These are phyloP conservation scores for Betula pendula DNA, from an alignment of 306 rosid species.

Conservation along the genomic window DNA sequence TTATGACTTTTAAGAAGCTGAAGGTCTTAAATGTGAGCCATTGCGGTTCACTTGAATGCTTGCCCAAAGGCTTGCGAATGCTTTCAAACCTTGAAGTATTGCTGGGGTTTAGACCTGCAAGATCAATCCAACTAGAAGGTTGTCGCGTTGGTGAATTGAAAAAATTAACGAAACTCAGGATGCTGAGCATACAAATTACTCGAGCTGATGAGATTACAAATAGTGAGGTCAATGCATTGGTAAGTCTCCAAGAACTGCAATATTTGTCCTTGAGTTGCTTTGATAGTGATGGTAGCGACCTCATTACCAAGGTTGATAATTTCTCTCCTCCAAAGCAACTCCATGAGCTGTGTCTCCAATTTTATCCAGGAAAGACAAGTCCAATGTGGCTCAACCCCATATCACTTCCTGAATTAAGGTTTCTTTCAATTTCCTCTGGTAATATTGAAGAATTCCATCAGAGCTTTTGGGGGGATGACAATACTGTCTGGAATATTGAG, in stretches of 20 bases:
- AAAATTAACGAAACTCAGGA: conserved; percentile 28
- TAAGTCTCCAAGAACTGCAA: conserved; percentile 36
- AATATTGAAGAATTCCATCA: conserved; percentile 18
- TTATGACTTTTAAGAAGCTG: conserved; percentile 35
- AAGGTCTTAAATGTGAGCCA: conserved; percentile 22
- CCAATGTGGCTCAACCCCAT: conserved; percentile 38
- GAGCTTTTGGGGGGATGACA: conserved; percentile 26
- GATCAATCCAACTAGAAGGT: conserved; percentile 28
- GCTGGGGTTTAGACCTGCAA: conserved; percentile 38
- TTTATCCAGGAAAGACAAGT: conserved; percentile 29
- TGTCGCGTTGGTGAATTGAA: conserved; percentile 31
- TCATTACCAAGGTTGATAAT: conserved; percentile 27
- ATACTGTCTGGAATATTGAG: conserved; percentile 34
- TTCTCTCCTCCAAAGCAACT: conserved; percentile 34
- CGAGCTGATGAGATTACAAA: conserved; percentile 29
- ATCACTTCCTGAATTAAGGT: conserved; percentile 32
- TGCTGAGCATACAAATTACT: conserved; percentile 23
- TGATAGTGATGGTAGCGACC: conserved; percentile 25
- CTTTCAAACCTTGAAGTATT: conserved; percentile 42
- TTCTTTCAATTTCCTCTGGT: conserved; percentile 30
- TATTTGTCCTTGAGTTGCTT: conserved; percentile 32
- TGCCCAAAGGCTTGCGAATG: conserved; percentile 37
- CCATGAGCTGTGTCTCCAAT: conserved; percentile 29
- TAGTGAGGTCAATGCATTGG: conserved; percentile 28
- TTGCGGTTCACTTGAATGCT: conserved; percentile 32